A percentile compares a stretch with the other conserved stretches of the same genome.
phyloP scores from a whole-genome alignment of 139 green algal genomes.

The Haematococcus sp. region DNA sequence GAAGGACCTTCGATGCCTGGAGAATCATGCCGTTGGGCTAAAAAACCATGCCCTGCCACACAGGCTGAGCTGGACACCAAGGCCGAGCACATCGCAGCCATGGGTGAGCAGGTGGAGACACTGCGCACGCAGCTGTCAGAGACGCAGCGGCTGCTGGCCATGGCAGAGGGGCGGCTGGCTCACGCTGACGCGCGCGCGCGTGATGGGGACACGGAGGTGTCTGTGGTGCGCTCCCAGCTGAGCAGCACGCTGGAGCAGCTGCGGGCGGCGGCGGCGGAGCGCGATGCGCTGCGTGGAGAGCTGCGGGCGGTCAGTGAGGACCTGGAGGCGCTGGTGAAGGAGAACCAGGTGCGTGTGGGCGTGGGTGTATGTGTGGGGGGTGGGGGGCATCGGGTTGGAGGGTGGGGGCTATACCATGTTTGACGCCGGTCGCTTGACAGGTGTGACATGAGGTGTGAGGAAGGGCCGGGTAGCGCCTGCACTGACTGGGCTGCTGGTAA shows the following conservation, averaged over 20 bases:
- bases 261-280: conserved; percentile 19
- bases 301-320: conserved; percentile 53
- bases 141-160: conserved; percentile 34
- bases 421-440: not conserved
- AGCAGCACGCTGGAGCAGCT: conserved; percentile 21
- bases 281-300: conserved; percentile 46
- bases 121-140: conserved; percentile 21
- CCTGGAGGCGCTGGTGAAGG: conserved; percentile 61
- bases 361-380: no score
- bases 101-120: conserved; percentile 29
- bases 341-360: conserved; percentile 74
- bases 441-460: not conserved
- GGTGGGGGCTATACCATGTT: no score
- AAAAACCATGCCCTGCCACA: not conserved
- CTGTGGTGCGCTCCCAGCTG: conserved; percentile 35
- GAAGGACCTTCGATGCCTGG: not conserved
- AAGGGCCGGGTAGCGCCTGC: no score
- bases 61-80: conserved; percentile 51
- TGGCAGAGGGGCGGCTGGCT: conserved; percentile 53
- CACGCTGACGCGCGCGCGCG: conserved; percentile 30
- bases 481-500: no score
- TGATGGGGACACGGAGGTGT: conserved; percentile 26
- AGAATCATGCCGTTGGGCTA: not conserved
- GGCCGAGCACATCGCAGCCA: conserved; percentile 30
- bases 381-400: no score